Conservation (phyloP, 2,329 filamentous ascomycete species). For the Elsinoe arachidis region DNA sequence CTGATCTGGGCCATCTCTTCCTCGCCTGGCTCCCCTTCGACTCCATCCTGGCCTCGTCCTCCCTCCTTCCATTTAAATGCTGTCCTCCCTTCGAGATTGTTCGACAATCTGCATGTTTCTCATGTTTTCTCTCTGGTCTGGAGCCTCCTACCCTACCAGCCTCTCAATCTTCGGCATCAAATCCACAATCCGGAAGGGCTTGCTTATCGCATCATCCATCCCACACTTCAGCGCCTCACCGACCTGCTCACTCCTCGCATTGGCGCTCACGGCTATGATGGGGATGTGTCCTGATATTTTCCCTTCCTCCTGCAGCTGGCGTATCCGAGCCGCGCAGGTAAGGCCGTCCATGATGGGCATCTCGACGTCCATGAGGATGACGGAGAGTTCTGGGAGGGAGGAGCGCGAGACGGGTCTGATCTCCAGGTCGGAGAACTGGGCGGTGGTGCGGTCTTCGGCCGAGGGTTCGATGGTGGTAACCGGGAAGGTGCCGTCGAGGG, state of each 20-base stretch:
- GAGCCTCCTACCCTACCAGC: constrained; percentile 15
- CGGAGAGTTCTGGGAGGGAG: neutral
- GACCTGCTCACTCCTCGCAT: constrained; percentile 57
- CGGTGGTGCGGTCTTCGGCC: neutral
- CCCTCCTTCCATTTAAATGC: neutral
- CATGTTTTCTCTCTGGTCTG: neutral
- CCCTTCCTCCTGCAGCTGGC: constrained; percentile 8
- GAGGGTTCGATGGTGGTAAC: neutral
- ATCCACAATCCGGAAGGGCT: constrained; percentile 19
- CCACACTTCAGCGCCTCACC: constrained; percentile 61
- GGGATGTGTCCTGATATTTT: constrained; percentile 9
- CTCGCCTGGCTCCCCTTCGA: neutral
- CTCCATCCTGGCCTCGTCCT: neutral
- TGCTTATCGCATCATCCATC: constrained; percentile 40
- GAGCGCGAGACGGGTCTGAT: too few relatives aligned
- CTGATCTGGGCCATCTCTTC: neutral
- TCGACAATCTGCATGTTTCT: neutral
- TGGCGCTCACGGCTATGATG: constrained; percentile 16
- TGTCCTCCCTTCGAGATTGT: neutral
- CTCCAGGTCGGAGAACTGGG: too few relatives aligned
- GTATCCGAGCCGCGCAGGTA: constrained; percentile 15
- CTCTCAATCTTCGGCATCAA: constrained; percentile 19
- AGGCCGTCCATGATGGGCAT: constrained; percentile 20
- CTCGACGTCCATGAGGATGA: constrained; percentile 18
- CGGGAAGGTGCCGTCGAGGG: neutral